These are phyloP conservation scores for Penicillium canariense DNA, from an alignment of 495 filamentous ascomycete species.

Conservation along the genomic window DNA sequence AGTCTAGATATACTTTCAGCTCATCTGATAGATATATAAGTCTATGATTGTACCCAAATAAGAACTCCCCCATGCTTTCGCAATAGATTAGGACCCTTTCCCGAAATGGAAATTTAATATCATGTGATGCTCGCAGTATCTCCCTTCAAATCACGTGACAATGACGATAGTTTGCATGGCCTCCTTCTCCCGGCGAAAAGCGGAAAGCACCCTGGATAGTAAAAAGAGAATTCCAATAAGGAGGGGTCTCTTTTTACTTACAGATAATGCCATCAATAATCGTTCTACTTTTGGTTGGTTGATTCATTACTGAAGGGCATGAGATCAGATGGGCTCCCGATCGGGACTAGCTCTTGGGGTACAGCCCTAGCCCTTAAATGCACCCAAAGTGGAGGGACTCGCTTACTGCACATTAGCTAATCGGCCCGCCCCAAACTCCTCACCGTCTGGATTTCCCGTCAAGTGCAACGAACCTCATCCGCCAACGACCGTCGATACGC, in stretches of 20 bases:
- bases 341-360: slow-evolving; percentile 21
- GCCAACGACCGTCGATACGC: slow-evolving; percentile 55
- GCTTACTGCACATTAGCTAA: slow-evolving; percentile 53
- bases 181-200: not conserved
- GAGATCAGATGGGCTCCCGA: slow-evolving; percentile 1
- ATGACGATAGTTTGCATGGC: not conserved
- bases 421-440: slow-evolving; percentile 48
- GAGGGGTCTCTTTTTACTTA: not conserved
- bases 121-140: slow-evolving; percentile 5
- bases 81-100: not conserved
- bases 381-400: slow-evolving; percentile 28
- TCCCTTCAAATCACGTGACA: slow-evolving; percentile 2
- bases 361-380: slow-evolving; percentile 20
- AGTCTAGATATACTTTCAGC: not conserved
- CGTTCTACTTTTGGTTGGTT: not conserved
- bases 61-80: not conserved
- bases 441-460: slow-evolving; percentile 43
- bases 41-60: not conserved
- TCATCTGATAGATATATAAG: not conserved
- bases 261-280: not conserved
- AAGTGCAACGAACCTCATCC: slow-evolving; percentile 53
- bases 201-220: not conserved
- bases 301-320: not conserved
- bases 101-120: not conserved
- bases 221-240: not conserved